phyloP scores from a whole-genome alignment of 768 basidiomycete genomes.

The Russula emetica region DNA sequence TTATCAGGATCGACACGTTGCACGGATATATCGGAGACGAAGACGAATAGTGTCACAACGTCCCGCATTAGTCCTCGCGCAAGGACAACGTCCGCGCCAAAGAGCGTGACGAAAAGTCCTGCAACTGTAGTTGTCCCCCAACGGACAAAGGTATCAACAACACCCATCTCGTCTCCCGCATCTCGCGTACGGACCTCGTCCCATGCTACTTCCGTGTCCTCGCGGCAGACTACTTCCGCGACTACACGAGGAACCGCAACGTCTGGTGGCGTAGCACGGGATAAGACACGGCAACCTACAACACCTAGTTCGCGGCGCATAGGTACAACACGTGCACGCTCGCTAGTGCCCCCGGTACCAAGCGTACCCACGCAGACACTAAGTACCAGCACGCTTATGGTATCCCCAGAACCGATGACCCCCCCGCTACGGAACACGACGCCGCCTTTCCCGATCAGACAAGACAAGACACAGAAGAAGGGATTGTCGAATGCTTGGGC shows the following conservation, averaged over 20 bases:
- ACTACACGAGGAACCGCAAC: neutral
- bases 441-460: constrained; percentile 34
- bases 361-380: constrained; percentile 3
- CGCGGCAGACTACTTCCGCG: neutral
- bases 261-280: constrained; percentile 6
- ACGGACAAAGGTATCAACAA: constrained; percentile 12
- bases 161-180: constrained; percentile 12
- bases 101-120: constrained; percentile 9
- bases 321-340: constrained; percentile 8
- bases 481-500: constrained; percentile 36
- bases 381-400: constrained; percentile 21
- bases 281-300: constrained; percentile 10
- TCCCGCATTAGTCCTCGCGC: constrained; percentile 12
- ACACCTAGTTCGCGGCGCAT: constrained; percentile 12
- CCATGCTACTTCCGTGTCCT: constrained; percentile 9
- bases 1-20: constrained; percentile 20
- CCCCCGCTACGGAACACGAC: constrained; percentile 27
- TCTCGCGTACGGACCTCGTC: constrained; percentile 5
- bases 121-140: constrained; percentile 7
- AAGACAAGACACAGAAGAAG: constrained; percentile 21
- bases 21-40: constrained; percentile 13
- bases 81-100: constrained; percentile 26
- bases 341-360: constrained; percentile 19
- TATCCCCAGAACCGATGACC: constrained; percentile 24
- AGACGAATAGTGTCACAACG: constrained; percentile 3